A percentile compares a stretch with the other conserved stretches of the same genome.
Evolutionary conservation across 495 filamentous ascomycete species (phyloP).

Genomic region (Penicillium crystallinum): DNA sequence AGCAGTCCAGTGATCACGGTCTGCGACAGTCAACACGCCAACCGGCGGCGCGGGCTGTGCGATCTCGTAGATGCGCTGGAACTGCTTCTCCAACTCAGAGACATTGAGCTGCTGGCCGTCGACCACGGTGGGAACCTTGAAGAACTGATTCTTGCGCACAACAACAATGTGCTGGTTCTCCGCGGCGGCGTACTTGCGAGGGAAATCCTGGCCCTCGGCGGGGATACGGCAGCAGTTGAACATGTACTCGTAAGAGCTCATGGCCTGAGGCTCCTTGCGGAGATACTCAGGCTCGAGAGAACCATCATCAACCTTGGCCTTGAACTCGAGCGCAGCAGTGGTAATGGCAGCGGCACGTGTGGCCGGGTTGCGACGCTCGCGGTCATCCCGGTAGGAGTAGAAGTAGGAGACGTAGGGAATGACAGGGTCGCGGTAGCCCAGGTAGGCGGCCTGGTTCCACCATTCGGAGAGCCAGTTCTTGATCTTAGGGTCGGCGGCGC

Average conservation of each 20-base stretch:
- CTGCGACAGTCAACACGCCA: slow-evolving; percentile 82
- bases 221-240: slow-evolving; percentile 92
- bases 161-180: slow-evolving; percentile 82
- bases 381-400: slow-evolving; percentile 95
- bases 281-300: slow-evolving; percentile 96
- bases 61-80: slow-evolving; percentile 75
- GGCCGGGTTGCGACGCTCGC: slow-evolving; percentile 76
- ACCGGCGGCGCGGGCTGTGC: slow-evolving; percentile 66
- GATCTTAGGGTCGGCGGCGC: slow-evolving; percentile 73
- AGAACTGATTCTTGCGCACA: slow-evolving; percentile 94
- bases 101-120: slow-evolving; percentile 79
- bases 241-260: slow-evolving; percentile 98
- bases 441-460: slow-evolving; percentile 95
- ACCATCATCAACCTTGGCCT: slow-evolving; percentile 78
- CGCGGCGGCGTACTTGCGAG: slow-evolving; percentile 68
- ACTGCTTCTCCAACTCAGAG: slow-evolving; percentile 82
- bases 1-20: slow-evolving; percentile 89
- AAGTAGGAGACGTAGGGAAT: slow-evolving; percentile 99
- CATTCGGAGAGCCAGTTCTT: slow-evolving; percentile 96
- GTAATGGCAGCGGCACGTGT: slow-evolving; percentile 90
- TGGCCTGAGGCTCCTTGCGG: slow-evolving; percentile 90
- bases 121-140: slow-evolving; percentile 73
- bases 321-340: slow-evolving; percentile 83
- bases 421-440: slow-evolving; percentile 89
- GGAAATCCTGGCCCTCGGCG: slow-evolving; percentile 74